phyloP scores from a whole-genome alignment of 192 early-diverging fungal species.

The Coemansia sp. region DNA sequence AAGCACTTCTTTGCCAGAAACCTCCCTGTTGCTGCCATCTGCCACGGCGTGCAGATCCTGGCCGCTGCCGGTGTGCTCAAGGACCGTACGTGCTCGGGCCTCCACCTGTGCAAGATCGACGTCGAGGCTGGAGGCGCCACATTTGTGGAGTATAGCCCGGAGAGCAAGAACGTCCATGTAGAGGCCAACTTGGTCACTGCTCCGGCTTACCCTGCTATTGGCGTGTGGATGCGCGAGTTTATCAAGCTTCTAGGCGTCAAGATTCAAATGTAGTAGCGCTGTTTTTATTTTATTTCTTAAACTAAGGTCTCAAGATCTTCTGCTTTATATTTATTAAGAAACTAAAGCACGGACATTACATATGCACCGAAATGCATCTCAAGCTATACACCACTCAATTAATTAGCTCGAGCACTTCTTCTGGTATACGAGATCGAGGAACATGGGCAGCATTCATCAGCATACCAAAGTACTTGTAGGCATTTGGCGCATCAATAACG shows the following conservation, averaged over 20 bases:
- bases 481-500: constrained; percentile 62
- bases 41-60: constrained; percentile 56
- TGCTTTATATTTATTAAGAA: background rate
- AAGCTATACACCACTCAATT: background rate
- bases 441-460: constrained; percentile 54
- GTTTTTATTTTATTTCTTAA: background rate
- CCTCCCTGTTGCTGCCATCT: constrained; percentile 59
- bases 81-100: constrained; percentile 38
- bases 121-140: constrained; percentile 34
- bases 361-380: background rate
- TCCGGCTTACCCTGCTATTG: constrained; percentile 49
- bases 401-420: background rate
- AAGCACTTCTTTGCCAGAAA: constrained; percentile 48
- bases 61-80: constrained; percentile 48
- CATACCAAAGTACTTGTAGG: constrained; percentile 57
- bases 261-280: constrained; percentile 17
- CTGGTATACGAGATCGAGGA: constrained; percentile 11
- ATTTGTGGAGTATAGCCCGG: constrained; percentile 37
- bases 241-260: constrained; percentile 46
- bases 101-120: constrained; percentile 46
- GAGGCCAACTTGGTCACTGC: constrained; percentile 48
- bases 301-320: too few relatives aligned
- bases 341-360: background rate
- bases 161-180: constrained; percentile 36
- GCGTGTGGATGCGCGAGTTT: constrained; percentile 50